Evolutionary conservation across 768 basidiomycete genomes (phyloP).

Genomic region (Cystobasidium onofrii): DNA sequence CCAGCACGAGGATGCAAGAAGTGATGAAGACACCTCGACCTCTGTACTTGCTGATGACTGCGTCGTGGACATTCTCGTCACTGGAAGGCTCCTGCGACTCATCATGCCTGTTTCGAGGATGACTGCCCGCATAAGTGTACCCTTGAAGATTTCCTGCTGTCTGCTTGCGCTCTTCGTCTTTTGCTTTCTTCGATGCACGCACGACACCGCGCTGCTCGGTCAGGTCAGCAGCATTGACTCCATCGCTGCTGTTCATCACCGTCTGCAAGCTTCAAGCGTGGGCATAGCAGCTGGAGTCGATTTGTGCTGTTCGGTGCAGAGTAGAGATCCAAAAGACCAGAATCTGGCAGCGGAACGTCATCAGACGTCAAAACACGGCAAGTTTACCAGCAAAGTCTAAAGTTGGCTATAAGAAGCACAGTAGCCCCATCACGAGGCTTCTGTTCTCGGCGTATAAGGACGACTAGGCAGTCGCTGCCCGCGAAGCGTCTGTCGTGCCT

Average conservation of each 20-base stretch:
- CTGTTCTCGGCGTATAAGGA: no score
- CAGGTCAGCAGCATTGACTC: not conserved
- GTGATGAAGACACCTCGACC: not conserved
- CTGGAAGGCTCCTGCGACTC: not conserved
- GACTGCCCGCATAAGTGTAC: not conserved
- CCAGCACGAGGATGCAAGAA: not conserved
- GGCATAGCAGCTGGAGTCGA: not conserved
- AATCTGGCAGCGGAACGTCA: no score
- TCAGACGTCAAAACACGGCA: no score
- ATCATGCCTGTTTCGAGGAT: not conserved
- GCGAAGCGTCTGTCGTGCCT: no score
- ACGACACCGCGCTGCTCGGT: not conserved
- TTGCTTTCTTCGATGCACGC: not conserved
- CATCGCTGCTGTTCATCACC: not conserved
- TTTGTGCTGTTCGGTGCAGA: not conserved
- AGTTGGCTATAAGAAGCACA: no score
- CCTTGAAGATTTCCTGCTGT: not conserved
- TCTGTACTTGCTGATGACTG: constrained; percentile 5
- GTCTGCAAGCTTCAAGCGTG: not conserved
- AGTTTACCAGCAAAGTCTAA: no score
- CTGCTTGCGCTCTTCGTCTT: not conserved
- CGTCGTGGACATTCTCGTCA: not conserved
- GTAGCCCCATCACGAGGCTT: no score
- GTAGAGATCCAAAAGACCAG: not conserved
- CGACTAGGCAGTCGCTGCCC: no score